These are phyloP conservation scores for Urochloa ruziziensis DNA, from an alignment of 176 grass and related monocot species.

Conservation along the genomic window DNA sequence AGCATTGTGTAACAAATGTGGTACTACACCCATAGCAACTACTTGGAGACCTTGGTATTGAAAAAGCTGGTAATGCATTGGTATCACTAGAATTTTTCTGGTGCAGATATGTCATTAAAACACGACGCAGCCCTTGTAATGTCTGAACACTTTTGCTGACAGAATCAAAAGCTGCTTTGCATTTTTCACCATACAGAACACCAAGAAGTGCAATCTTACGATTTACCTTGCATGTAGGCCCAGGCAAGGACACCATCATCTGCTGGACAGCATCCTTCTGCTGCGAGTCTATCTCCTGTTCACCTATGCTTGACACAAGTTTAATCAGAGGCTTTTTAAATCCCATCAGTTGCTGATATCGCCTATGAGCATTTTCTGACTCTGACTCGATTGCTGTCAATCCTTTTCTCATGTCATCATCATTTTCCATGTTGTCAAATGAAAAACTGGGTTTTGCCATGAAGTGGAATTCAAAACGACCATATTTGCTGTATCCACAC, in stretches of 20 bases:
- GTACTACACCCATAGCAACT: slow-evolving; percentile 95
- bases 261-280: slow-evolving; percentile 98
- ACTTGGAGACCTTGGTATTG: slow-evolving; percentile 75
- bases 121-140: slow-evolving; percentile 81
- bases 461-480: slow-evolving; percentile 99
- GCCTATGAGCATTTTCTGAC: slow-evolving; percentile 96
- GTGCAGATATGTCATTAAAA: slow-evolving; percentile 86
- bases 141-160: slow-evolving; percentile 98
- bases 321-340: slow-evolving; percentile 99
- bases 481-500: slow-evolving; percentile 99
- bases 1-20: slow-evolving; percentile 84
- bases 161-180: slow-evolving; percentile 98
- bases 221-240: slow-evolving; percentile 94
- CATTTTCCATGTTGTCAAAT: slow-evolving; percentile 99
- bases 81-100: slow-evolving; percentile 73
- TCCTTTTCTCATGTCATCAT: slow-evolving; percentile 98
- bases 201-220: slow-evolving; percentile 95
- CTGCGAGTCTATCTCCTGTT: slow-evolving; percentile 91
- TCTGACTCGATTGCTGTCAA: slow-evolving; percentile 92
- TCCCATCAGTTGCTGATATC: slow-evolving; percentile 95
- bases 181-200: slow-evolving; percentile 98
- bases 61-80: slow-evolving; percentile 44
- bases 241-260: slow-evolving; percentile 99
- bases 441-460: slow-evolving; percentile 98
- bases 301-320: slow-evolving; percentile 94